Conservation (phyloP, 768 basidiomycete genomes). For the Mycena amicta region DNA sequence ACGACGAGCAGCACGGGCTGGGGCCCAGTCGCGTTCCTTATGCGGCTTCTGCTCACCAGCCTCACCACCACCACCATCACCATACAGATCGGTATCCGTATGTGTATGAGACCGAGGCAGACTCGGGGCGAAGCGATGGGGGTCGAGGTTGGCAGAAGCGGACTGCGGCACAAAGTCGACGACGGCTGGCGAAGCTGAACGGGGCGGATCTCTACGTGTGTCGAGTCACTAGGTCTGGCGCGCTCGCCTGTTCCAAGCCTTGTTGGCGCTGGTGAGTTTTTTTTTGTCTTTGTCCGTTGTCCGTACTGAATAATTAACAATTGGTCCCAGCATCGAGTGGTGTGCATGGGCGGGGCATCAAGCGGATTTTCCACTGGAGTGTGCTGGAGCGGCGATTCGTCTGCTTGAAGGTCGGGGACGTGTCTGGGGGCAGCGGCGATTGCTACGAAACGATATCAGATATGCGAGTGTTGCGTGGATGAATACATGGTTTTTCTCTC, state of each 20-base stretch:
- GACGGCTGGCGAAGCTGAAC: conserved; percentile 30
- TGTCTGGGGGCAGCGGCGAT: conserved; percentile 25
- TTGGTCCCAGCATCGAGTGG: conserved; percentile 46
- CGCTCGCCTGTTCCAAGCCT: conserved; percentile 51
- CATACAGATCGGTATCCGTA: neutral
- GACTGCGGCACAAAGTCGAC: conserved; percentile 3
- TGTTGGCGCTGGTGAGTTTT: conserved; percentile 49
- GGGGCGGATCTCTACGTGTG: conserved; percentile 60
- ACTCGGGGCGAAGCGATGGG: neutral
- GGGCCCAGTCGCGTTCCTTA: conserved; percentile 10
- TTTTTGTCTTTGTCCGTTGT: neutral
- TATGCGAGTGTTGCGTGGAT: neutral
- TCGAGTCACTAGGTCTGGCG: conserved; percentile 48
- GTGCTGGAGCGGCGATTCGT: conserved; percentile 35
- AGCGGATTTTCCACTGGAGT: conserved; percentile 58
- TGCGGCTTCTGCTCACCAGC: conserved; percentile 3
- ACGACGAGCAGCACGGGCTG: conserved; percentile 10
- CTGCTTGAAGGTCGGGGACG: conserved; percentile 47
- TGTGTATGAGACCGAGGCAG: neutral
- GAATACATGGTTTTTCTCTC: conserved; percentile 1
- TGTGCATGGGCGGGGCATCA: conserved; percentile 60
- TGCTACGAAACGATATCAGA: conserved; percentile 43
- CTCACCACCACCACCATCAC: conserved; percentile 10
- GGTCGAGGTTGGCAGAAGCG: neutral
- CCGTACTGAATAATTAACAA: neutral